Percentiles rank a stretch among this genome's conserved stretches.
Conservation (phyloP, 805 yeast genomes). For the Myxozyma neotropica region DNA sequence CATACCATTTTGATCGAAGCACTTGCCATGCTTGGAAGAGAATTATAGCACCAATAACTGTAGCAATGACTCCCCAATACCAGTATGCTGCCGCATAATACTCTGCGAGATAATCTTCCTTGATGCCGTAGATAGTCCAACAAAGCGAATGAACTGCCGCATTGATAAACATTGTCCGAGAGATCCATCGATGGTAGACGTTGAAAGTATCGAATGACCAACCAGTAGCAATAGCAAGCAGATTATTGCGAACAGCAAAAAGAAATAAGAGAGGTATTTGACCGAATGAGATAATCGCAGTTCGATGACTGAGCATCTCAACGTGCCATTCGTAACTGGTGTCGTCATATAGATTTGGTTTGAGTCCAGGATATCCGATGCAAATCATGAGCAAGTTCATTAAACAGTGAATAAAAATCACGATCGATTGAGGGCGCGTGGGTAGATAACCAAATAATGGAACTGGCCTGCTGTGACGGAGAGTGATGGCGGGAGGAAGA, state of each 20-base stretch:
- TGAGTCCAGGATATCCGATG: neutral
- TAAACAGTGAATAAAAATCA: slow-evolving; percentile 1
- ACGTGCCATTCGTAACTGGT: neutral
- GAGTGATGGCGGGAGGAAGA: slow-evolving; percentile 11
- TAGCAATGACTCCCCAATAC: slow-evolving; percentile 46
- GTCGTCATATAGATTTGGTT: neutral
- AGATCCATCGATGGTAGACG: slow-evolving; percentile 65
- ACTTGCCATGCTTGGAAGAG: slow-evolving; percentile 10
- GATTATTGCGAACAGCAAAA: slow-evolving; percentile 74
- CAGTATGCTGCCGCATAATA: slow-evolving; percentile 1
- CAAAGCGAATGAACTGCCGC: slow-evolving; percentile 56
- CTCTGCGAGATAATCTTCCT: neutral
- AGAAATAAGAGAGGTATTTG: slow-evolving; percentile 58
- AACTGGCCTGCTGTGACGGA: slow-evolving; percentile 11
- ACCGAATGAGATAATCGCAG: slow-evolving; percentile 38
- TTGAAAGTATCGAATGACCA: slow-evolving; percentile 65
- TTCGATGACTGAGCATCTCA: slow-evolving; percentile 8
- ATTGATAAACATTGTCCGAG: slow-evolving; percentile 52
- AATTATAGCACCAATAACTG: slow-evolving; percentile 12
- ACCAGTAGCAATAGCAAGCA: slow-evolving; percentile 64
- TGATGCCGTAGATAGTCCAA: slow-evolving; percentile 13
- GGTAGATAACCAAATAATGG: slow-evolving; percentile 18
- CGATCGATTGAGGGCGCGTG: slow-evolving; percentile 16
- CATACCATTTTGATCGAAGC: slow-evolving; percentile 49
- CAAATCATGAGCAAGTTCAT: slow-evolving; percentile 9